phyloP scores from a whole-genome alignment of 345 rosid genomes.

The Gossypium australe region DNA sequence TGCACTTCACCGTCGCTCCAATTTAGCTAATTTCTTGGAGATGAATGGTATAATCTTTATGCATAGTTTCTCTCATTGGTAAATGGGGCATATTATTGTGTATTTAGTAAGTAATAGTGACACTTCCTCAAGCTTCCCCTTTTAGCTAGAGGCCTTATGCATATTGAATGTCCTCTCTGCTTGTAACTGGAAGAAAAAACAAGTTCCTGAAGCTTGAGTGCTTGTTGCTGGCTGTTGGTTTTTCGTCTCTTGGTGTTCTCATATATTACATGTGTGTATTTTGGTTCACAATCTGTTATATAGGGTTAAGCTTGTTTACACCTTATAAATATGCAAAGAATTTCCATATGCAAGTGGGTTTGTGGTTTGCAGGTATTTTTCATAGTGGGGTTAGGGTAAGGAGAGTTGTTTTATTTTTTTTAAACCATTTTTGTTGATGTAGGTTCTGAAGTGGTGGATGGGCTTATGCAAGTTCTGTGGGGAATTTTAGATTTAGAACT shows the following conservation, averaged over 20 bases:
- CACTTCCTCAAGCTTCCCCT: not conserved
- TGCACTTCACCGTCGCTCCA: constrained; percentile 85
- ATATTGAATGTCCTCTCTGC: not conserved
- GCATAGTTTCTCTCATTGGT: not conserved
- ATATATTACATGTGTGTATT: not conserved
- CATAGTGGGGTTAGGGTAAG: not conserved
- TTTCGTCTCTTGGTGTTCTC: not conserved
- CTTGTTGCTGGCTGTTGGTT: constrained; percentile 1
- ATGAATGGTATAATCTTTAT: constrained; percentile 49
- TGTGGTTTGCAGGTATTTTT: not conserved
- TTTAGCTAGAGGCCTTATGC: not conserved
- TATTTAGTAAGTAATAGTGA: not conserved
- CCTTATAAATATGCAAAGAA: not conserved
- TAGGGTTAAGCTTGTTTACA: not conserved
- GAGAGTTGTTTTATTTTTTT: not conserved
- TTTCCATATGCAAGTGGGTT: not conserved
- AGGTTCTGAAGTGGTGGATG: constrained; percentile 93
- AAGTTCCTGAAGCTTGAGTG: not conserved
- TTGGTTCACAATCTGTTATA: not conserved
- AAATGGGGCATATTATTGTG: not conserved
- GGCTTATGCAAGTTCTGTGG: constrained; percentile 92
- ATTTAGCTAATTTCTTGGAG: constrained; percentile 75
- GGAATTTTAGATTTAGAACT: constrained; percentile 91
- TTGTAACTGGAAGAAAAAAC: not conserved
- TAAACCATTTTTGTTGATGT: constrained; percentile 21